These are phyloP conservation scores for Diaporthe citrichinensis DNA, from an alignment of 2,329 filamentous ascomycete genomes.

Conservation along the genomic window DNA sequence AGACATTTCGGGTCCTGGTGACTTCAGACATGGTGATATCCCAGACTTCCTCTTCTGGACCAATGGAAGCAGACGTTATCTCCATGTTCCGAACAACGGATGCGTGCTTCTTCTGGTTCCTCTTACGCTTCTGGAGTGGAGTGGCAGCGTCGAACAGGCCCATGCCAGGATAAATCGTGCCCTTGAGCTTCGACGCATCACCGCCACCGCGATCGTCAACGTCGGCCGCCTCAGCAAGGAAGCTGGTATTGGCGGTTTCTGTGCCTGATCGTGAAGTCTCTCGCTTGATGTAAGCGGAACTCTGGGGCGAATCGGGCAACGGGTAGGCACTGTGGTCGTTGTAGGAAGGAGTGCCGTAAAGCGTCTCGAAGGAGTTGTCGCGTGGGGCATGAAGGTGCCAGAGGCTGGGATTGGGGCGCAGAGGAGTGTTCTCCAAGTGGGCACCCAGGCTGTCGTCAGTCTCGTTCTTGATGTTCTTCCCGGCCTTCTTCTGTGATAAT, in stretches of 20 bases:
- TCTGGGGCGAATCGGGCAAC: slow-evolving; percentile 33
- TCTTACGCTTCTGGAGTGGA: slow-evolving; percentile 78
- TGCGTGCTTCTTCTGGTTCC: slow-evolving; percentile 84
- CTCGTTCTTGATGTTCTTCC: slow-evolving; percentile 33
- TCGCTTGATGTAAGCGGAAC: slow-evolving; percentile 7
- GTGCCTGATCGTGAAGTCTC: slow-evolving; percentile 47
- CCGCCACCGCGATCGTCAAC: slow-evolving; percentile 51
- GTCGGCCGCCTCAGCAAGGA: slow-evolving; percentile 43
- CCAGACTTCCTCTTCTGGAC: slow-evolving; percentile 76
- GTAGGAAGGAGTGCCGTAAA: slow-evolving; percentile 26
- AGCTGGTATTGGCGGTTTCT: slow-evolving; percentile 20
- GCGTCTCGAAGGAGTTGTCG: slow-evolving; percentile 10
- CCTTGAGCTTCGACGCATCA: slow-evolving; percentile 71
- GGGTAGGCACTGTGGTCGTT: slow-evolving; percentile 22
- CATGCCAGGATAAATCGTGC: slow-evolving; percentile 83
- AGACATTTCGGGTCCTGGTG: slow-evolving; percentile 69
- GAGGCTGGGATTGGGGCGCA: slow-evolving; percentile 3
- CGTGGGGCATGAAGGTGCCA: slow-evolving; percentile 28
- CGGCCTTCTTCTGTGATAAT: slow-evolving; percentile 17
- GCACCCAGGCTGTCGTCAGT: neutral
- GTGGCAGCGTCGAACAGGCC: slow-evolving; percentile 85
- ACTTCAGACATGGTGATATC: slow-evolving; percentile 62
- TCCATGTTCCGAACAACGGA: slow-evolving; percentile 78
- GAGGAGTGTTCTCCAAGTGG: neutral
- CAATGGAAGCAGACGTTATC: slow-evolving; percentile 73